Base-by-base conservation (phyloP, 805 yeast genomes). In the Tetrapisispora taiwanensis region DNA sequence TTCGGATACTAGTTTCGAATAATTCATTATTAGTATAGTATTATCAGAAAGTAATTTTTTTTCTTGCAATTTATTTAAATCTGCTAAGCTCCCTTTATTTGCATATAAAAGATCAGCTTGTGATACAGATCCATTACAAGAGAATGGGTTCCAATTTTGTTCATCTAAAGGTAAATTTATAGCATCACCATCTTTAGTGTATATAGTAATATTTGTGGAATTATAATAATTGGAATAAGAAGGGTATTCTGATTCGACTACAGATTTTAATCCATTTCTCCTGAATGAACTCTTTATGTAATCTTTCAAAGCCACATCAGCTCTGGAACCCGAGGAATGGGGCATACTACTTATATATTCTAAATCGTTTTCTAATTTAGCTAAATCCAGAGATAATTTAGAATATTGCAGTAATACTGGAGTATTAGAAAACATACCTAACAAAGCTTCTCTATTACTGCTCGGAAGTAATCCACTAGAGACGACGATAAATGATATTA, bases 251-350 rank as follows among this genome's bases (percentile, higher is more conserved):
- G 53, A 44, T 39, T 59, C 58, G 14, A 48, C 55, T 5, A 76
- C 71, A 2, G 63, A 47, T 26, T 67, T 64, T 18, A 88, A 48
- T 1, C 84, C 84, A 49, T 79, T 76, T 42, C 76, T 72, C 19
- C 63, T 58, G 63, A 84, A 76, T 40, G 75, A 74, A 20, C 73
- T 74, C 47, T 76, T 70, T 14, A 89, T 68, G 57, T 81, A 87
- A 46, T 73, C 70, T 1, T 87, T 80, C 31, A 88, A 64, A 0
- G 90, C 74, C 47, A 78, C 62, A 60, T 87, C 96, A 17, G 95
- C 97, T 14, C 78, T 75, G 2, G 97, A 81, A 3, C 97, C 97
- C 0, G 96, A 78, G 50, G 82, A 63, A 59, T 88, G 97, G 3
- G 95, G 87, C 78, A 87, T 77, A 7, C 84, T 74, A 24, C 89